These are phyloP conservation scores for Millerozyma acaciae DNA, from an alignment of 805 yeast genomes.

Conservation along the genomic window DNA sequence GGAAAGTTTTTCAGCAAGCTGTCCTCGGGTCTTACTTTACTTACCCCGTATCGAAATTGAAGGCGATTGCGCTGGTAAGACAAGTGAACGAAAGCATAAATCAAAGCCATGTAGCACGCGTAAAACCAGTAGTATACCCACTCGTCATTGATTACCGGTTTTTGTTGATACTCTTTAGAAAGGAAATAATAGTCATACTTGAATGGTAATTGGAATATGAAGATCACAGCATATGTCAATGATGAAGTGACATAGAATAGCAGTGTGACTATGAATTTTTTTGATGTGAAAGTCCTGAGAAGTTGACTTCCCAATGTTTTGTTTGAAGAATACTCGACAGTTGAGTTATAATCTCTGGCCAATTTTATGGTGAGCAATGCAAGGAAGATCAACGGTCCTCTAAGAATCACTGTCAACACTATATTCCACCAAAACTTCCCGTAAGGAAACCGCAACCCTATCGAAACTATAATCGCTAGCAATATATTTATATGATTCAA, in stretches of 20 bases:
- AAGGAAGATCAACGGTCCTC: conserved; percentile 29
- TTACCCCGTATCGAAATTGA: conserved; percentile 41
- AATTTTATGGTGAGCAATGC: conserved; percentile 26
- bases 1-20: conserved; percentile 24
- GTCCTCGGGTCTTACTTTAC: conserved; percentile 37
- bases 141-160: conserved; percentile 37
- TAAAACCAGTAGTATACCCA: conserved; percentile 51
- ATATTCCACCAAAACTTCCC: conserved; percentile 30
- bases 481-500: conserved; percentile 29
- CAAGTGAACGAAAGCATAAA: conserved; percentile 50
- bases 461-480: conserved; percentile 21
- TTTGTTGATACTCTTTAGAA: conserved; percentile 36
- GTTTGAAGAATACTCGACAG: conserved; percentile 28
- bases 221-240: conserved; percentile 18
- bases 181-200: conserved; percentile 25
- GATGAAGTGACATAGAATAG: conserved; percentile 22
- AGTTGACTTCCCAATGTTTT: conserved; percentile 34
- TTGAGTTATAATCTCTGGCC: conserved; percentile 20
- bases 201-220: conserved; percentile 25
- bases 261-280: conserved; percentile 14
- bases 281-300: conserved; percentile 16
- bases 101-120: conserved; percentile 34
- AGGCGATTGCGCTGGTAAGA: conserved; percentile 55
- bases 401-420: conserved; percentile 16
- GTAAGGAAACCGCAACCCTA: conserved; percentile 24